These are phyloP conservation scores for Yarrowia osloensis DNA, from an alignment of 805 yeast genomes.

Conservation along the genomic window DNA sequence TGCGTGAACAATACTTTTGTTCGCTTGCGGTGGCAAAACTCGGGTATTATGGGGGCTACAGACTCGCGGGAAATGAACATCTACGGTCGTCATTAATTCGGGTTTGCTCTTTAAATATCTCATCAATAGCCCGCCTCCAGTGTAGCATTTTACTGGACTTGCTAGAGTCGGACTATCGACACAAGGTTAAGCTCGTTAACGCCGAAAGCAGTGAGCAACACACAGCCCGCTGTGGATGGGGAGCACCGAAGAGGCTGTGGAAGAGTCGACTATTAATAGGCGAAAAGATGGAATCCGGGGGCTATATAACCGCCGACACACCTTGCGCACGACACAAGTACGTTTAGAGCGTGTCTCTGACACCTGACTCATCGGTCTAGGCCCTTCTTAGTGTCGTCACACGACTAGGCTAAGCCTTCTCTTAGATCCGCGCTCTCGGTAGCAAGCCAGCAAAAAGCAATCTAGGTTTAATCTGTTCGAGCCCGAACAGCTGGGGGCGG, in stretches of 20 bases:
- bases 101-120: background rate
- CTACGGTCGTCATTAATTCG: too few species aligned
- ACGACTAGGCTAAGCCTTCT: conserved; percentile 14
- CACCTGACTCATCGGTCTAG: background rate
- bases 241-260: background rate
- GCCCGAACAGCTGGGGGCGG: background rate
- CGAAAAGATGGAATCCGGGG: too few species aligned
- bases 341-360: background rate
- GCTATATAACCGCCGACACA: background rate
- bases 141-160: background rate
- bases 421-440: background rate
- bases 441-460: conserved; percentile 23
- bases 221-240: background rate
- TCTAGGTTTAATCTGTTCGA: conserved; percentile 5
- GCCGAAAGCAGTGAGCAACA: conserved; percentile 23
- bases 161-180: background rate
- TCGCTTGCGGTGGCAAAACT: background rate
- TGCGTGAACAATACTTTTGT: conserved; percentile 17
- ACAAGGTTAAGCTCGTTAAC: conserved; percentile 12
- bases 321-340: background rate
- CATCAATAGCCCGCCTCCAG: background rate
- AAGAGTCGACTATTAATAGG: background rate
- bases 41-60: background rate
- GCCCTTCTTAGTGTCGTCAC: background rate
- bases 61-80: background rate